Evolutionary conservation across 2,329 filamentous ascomycete species (phyloP).

Genomic region (Dactylellina haptotyla): DNA sequence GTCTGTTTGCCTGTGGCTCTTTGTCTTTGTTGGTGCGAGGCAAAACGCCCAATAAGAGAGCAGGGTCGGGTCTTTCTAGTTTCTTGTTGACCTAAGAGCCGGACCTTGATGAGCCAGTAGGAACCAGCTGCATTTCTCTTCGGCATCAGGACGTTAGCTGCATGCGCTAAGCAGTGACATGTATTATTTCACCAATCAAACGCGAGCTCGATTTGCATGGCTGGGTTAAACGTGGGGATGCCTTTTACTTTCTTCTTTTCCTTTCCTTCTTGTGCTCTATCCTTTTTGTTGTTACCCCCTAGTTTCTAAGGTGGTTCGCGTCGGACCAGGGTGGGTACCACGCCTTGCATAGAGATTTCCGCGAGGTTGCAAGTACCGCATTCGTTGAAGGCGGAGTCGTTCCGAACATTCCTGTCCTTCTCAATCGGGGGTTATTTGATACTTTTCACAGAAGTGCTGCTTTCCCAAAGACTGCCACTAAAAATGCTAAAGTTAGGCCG

Average conservation of each 20-base stretch:
- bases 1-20: constrained; percentile 18
- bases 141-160: constrained; percentile 29
- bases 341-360: constrained; percentile 17
- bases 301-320: constrained; percentile 38
- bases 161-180: constrained; percentile 53
- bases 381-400: constrained; percentile 53
- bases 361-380: constrained; percentile 31
- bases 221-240: constrained; percentile 53
- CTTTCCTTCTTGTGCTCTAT: background rate
- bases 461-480: constrained; percentile 18
- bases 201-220: constrained; percentile 45
- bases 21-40: background rate
- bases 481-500: constrained; percentile 36
- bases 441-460: constrained; percentile 10
- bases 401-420: constrained; percentile 55
- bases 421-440: constrained; percentile 47
- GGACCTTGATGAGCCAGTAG: constrained; percentile 16
- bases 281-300: constrained; percentile 19
- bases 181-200: constrained; percentile 44
- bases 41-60: constrained; percentile 18
- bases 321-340: constrained; percentile 32
- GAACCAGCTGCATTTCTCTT: constrained; percentile 26
- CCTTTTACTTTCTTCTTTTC: constrained; percentile 9
- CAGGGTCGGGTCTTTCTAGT: background rate
- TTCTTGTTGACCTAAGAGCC: constrained; percentile 21